Evolutionary conservation across 2,329 filamentous ascomycete genomes (phyloP).

Genomic region (Sphaerulina populicola): DNA sequence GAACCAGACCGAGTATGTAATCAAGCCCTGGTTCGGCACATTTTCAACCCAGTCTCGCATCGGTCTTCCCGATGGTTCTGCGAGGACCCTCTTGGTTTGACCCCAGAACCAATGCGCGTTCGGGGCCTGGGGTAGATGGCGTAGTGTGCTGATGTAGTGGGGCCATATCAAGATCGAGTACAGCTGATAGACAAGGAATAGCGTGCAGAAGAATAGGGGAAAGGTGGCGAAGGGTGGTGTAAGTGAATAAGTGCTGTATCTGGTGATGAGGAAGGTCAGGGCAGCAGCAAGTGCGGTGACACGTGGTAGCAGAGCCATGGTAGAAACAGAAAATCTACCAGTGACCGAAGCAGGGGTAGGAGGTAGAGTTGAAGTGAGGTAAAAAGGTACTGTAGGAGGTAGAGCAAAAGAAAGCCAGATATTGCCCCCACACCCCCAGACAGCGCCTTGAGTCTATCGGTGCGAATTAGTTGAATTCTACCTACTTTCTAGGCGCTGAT

Average conservation of each 20-base stretch:
- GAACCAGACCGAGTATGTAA: constrained; percentile 45
- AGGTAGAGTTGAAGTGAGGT: background rate
- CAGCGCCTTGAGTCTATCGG: too few relatives aligned
- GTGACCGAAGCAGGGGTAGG: background rate
- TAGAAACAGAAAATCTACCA: background rate
- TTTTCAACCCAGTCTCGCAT: constrained; percentile 45
- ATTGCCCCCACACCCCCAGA: too few relatives aligned
- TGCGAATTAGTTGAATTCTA: too few relatives aligned
- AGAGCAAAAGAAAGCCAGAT: too few relatives aligned
- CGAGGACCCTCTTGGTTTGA: constrained; percentile 38
- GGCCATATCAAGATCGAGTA: constrained; percentile 50
- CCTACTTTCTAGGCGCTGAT: too few relatives aligned
- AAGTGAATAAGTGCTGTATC: constrained; percentile 28
- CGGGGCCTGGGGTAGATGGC: constrained; percentile 42
- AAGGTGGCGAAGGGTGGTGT: constrained; percentile 35
- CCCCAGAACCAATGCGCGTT: constrained; percentile 34
- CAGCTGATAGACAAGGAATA: constrained; percentile 31
- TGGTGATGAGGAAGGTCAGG: constrained; percentile 3
- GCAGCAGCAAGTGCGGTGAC: background rate
- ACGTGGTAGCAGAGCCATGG: constrained; percentile 1
- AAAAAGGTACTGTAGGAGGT: too few relatives aligned
- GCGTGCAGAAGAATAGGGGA: constrained; percentile 35
- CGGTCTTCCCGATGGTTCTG: constrained; percentile 39
- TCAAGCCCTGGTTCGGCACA: constrained; percentile 49
- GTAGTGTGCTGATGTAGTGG: constrained; percentile 49